phyloP scores from a whole-genome alignment of 169 alveolate genomes.

The Toxoplasma gondii region DNA sequence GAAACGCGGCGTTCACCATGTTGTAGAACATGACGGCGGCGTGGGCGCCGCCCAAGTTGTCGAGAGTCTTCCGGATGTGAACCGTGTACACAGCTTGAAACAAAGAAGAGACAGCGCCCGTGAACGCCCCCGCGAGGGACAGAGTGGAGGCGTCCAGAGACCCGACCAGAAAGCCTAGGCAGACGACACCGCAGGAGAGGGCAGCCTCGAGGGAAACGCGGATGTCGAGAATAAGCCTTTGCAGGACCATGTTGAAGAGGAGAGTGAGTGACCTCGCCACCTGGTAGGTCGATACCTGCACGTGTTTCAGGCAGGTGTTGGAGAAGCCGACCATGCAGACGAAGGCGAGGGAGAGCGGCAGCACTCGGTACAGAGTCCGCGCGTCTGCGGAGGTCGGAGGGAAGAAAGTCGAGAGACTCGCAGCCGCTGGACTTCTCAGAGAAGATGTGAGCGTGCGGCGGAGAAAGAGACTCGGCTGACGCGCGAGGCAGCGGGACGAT shows the following conservation, averaged over 20 bases:
- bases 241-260: constrained; percentile 70
- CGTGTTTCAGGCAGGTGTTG: constrained; percentile 72
- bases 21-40: constrained; percentile 41
- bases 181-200: constrained; percentile 72
- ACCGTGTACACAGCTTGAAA: constrained; percentile 77
- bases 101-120: constrained; percentile 73
- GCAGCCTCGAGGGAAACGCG: constrained; percentile 54
- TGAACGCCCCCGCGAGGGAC: constrained; percentile 62
- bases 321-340: constrained; percentile 76
- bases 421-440: neutral
- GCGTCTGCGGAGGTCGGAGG: neutral
- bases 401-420: neutral
- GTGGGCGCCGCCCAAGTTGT: constrained; percentile 24
- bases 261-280: constrained; percentile 77
- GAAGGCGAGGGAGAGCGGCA: constrained; percentile 73
- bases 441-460: neutral
- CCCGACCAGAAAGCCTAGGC: constrained; percentile 74
- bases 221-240: constrained; percentile 71
- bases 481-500: neutral
- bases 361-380: neutral
- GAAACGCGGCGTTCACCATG: constrained; percentile 41
- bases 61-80: constrained; percentile 70
- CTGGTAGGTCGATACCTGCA: constrained; percentile 78
- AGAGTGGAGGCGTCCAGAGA: constrained; percentile 70
- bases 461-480: neutral